Conservation (phyloP, 306 rosid genomes). For the Nissolia schottii region DNA sequence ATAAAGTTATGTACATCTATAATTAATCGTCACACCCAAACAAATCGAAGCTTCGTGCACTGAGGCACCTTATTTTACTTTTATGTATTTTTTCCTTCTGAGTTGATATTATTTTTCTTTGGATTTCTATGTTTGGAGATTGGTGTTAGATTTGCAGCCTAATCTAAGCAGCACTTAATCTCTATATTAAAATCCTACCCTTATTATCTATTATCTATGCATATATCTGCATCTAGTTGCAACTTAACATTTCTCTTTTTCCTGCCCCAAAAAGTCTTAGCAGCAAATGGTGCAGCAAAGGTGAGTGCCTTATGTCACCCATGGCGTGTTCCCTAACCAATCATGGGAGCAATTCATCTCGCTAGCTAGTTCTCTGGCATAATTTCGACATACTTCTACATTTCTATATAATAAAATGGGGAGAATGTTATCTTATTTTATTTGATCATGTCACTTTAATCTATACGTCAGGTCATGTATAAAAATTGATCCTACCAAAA, state of each 20-base stretch:
- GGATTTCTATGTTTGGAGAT: background rate
- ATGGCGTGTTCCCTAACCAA: constrained; percentile 82
- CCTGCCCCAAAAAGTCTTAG: constrained; percentile 70
- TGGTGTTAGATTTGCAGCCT: background rate
- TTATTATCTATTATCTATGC: background rate
- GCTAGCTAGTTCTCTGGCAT: constrained; percentile 42
- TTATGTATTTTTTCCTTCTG: no score
- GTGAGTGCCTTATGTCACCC: constrained; percentile 91
- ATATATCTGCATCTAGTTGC: background rate
- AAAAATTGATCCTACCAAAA: no score
- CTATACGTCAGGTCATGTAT: no score
- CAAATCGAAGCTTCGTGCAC: no score
- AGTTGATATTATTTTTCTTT: background rate
- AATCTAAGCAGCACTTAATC: background rate
- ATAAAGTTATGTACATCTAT: no score
- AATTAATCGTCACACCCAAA: no score
- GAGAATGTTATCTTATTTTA: no score
- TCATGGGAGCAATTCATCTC: constrained; percentile 80
- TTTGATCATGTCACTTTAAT: no score
- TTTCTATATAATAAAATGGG: no score
- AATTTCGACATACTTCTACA: background rate
- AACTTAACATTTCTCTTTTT: background rate
- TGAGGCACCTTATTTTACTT: no score
- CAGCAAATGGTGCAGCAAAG: constrained; percentile 83
- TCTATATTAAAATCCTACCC: no score